These are phyloP conservation scores for Sporothrix protearum DNA, from an alignment of 2,329 filamentous ascomycete genomes.

Conservation along the genomic window DNA sequence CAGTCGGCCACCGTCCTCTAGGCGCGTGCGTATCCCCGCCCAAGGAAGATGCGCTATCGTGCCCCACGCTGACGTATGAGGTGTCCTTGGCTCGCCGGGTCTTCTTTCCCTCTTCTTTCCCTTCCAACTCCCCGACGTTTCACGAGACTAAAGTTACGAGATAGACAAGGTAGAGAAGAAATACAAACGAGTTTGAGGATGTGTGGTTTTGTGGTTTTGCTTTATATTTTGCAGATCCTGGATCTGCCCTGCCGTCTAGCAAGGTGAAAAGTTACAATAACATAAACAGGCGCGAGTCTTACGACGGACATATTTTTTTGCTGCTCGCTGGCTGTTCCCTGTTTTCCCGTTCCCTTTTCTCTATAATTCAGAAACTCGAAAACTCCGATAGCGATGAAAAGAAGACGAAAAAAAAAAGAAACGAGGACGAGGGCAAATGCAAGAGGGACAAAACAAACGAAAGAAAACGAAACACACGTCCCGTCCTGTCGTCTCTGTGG, in stretches of 20 bases:
- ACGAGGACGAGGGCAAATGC: no score
- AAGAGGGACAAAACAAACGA: not conserved
- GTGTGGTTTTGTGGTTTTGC: not conserved
- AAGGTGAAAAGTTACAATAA: not conserved
- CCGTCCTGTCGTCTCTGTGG: not conserved
- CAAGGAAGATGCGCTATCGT: not conserved
- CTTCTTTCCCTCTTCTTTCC: not conserved
- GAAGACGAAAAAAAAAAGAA: not conserved
- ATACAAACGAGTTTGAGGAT: no score
- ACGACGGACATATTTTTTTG: not conserved
- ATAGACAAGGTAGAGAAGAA: not conserved
- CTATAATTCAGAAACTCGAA: not conserved
- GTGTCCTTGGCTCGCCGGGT: not conserved
- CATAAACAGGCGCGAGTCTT: not conserved
- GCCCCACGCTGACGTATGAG: slow-evolving; percentile 2
- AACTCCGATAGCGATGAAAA: not conserved
- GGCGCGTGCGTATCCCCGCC: not conserved
- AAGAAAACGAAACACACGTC: not conserved
- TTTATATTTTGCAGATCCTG: not conserved
- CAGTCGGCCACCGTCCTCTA: not conserved
- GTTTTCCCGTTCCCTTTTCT: not conserved
- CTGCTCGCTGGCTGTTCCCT: slow-evolving; percentile 4
- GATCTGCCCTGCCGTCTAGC: not conserved
- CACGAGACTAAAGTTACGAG: not conserved
- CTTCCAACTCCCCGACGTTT: not conserved